These are phyloP conservation scores for Chaetomium globosum DNA, from an alignment of 2,329 filamentous ascomycete genomes.

Conservation along the genomic window DNA sequence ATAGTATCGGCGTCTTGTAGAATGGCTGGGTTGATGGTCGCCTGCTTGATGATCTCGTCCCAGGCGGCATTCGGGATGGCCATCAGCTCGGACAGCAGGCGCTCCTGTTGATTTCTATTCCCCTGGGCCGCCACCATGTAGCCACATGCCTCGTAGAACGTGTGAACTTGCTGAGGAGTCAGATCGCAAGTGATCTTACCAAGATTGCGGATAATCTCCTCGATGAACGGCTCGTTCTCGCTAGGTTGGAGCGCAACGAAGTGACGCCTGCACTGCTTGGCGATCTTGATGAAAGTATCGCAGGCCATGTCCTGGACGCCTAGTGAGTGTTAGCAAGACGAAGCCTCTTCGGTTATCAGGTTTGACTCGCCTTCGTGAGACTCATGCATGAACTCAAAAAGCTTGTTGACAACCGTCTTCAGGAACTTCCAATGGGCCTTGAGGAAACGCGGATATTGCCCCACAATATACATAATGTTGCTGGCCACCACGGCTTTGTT, in stretches of 20 bases:
- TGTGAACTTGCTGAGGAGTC: conserved; percentile 95
- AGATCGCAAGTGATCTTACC: conserved; percentile 94
- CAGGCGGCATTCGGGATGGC: conserved; percentile 88
- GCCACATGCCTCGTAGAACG: conserved; percentile 97
- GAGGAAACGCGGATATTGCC: conserved; percentile 95
- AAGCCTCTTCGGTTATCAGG: background rate
- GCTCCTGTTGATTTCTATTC: conserved; percentile 90
- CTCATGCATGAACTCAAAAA: conserved; percentile 99
- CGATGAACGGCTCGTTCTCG: conserved; percentile 94
- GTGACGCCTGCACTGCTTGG: conserved; percentile 94
- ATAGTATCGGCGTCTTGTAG: conserved; percentile 93
- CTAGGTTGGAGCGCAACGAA: conserved; percentile 95
- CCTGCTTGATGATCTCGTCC: conserved; percentile 90
- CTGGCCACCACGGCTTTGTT: conserved; percentile 99
- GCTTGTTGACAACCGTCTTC: conserved; percentile 98
- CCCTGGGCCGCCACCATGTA: conserved; percentile 99
- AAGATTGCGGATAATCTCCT: conserved; percentile 96
- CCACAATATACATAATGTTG: conserved; percentile 99
- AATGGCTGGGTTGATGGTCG: conserved; percentile 80
- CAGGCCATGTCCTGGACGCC: conserved; percentile 99
- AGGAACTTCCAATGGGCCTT: conserved; percentile 99
- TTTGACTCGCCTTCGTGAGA: conserved; percentile 79
- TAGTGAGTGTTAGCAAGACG: conserved; percentile 42
- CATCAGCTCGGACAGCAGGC: conserved; percentile 90
- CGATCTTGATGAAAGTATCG: conserved; percentile 99